Evolutionary conservation across 2,329 filamentous ascomycete species (phyloP), one percentile per base, ranked within the genome.

Genomic region (Sporothrix schenckii): DNA sequence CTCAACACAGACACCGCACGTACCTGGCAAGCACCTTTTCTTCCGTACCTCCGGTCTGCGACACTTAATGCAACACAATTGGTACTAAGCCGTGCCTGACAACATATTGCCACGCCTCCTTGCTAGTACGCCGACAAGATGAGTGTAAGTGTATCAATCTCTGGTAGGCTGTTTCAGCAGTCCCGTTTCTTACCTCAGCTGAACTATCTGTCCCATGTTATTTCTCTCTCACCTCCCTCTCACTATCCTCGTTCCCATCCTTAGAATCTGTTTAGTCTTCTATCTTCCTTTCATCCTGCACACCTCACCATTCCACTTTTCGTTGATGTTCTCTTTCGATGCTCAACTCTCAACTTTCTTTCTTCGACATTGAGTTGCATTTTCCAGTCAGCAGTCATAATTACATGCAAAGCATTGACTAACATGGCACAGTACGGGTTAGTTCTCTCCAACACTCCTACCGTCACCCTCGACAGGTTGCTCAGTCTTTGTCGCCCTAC

Each of bases 391-490:
- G 27, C 30, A n/a, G 21, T 41, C 19, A 34, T 16, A 39, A 10
- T 10, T 27, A n/a, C 16, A 19, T n/a, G 5, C 39, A 24, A 27
- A 21, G 21, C 60, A 66, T 73, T 65, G 72, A 76, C 81, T 82
- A 76, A 83, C 79, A 78, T 83, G 80, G 75, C 77, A 72, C 80
- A 87, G 85, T 87, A 87, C 84, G 84, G 85, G 85, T 87, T 79
- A 80, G 83, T 84, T 47, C 9, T 47, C 14, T 16, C 39, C 39
- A 14, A 2, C 2, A 2, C 9, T n/a, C n/a, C 6, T 16, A 4
- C 58, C 6, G 41, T 24, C n/a, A 16, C 24, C 1, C 58, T 61
- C 39, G 39, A 47, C 13, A 16, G 13, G 9, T 21, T 27, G 4
- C n/a, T 2, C 24, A n/a, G 24, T 11, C 7, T 24, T 3, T 13